Conservation (phyloP, 768 basidiomycete genomes). For the Amanita molliuscula region DNA sequence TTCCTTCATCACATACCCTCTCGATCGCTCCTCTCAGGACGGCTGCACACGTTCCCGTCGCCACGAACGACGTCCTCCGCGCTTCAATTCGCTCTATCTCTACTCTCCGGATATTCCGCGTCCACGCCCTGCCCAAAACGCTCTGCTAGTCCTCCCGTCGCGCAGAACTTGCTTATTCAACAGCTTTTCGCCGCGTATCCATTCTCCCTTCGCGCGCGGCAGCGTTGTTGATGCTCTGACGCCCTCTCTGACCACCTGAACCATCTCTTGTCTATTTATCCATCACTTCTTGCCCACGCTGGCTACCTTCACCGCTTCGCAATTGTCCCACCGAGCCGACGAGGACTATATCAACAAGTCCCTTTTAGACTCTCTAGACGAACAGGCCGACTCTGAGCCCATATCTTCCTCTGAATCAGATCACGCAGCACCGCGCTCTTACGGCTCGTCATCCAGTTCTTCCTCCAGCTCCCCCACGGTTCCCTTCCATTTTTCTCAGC, state of each 20-base stretch:
- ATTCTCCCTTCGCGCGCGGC: slow-evolving; percentile 9
- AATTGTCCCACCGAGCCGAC: slow-evolving; percentile 35
- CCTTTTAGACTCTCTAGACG: slow-evolving; percentile 73
- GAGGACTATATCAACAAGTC: slow-evolving; percentile 86
- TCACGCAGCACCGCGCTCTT: slow-evolving; percentile 33
- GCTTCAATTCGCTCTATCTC: slow-evolving; percentile 7
- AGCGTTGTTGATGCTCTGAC: slow-evolving; percentile 23
- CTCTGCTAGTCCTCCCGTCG: slow-evolving; percentile 10
- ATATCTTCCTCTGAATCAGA: slow-evolving; percentile 42
- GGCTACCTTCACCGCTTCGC: slow-evolving; percentile 36
- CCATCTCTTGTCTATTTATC: slow-evolving; percentile 11
- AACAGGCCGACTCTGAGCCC: slow-evolving; percentile 75
- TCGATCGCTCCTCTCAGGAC: slow-evolving; percentile 24
- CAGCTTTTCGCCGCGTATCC: slow-evolving; percentile 5
- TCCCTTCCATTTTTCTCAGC: slow-evolving; percentile 42
- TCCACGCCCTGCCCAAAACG: slow-evolving; percentile 10
- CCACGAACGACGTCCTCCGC: slow-evolving; percentile 15
- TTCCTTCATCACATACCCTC: slow-evolving; percentile 40
- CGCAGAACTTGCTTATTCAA: slow-evolving; percentile 4
- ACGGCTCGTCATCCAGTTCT: slow-evolving; percentile 40
- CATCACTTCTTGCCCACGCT: slow-evolving; percentile 31
- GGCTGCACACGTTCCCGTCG: slow-evolving; percentile 18
- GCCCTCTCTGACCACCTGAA: slow-evolving; percentile 10
- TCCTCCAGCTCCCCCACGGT: slow-evolving; percentile 48
- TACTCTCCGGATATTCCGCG: slow-evolving; percentile 9